Percentiles rank a stretch among this genome's conserved stretches.
Evolutionary conservation across 2,329 filamentous ascomycete species (phyloP).

Genomic region (Bipolaris oryzae): DNA sequence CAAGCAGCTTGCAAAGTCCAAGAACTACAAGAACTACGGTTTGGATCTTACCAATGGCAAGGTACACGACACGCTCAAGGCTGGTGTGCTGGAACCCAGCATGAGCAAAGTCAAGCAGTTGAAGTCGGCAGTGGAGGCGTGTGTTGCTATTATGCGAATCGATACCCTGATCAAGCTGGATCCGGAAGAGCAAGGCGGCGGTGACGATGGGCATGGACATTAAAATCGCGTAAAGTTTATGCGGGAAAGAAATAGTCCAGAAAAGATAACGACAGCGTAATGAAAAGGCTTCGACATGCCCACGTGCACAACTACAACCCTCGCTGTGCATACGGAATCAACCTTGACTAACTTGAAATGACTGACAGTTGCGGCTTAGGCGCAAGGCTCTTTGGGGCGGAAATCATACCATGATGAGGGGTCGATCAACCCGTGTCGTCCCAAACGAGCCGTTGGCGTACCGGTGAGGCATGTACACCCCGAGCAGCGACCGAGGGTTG

Average conservation of each 20-base stretch:
- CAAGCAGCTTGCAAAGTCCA: constrained; percentile 88
- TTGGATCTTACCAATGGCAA: constrained; percentile 88
- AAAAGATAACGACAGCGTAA: constrained; percentile 20
- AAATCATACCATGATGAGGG: neutral
- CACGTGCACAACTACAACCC: constrained; percentile 8
- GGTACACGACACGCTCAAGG: constrained; percentile 91
- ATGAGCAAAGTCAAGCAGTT: constrained; percentile 98
- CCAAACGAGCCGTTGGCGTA: neutral
- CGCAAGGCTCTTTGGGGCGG: neutral
- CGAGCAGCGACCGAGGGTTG: constrained; percentile 5
- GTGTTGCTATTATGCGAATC: constrained; percentile 98
- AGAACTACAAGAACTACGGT: constrained; percentile 98
- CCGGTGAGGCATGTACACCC: constrained; percentile 8
- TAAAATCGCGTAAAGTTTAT: constrained; percentile 45
- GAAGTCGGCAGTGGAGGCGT: constrained; percentile 98
- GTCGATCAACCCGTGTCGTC: neutral
- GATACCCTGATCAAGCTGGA: constrained; percentile 98
- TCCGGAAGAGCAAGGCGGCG: constrained; percentile 76
- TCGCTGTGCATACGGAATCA: neutral
- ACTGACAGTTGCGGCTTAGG: neutral
- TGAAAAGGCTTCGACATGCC: constrained; percentile 15
- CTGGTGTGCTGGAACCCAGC: constrained; percentile 92
- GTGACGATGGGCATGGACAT: constrained; percentile 87
- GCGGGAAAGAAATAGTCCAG: constrained; percentile 10
- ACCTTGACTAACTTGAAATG: neutral